These are phyloP conservation scores for Thermochaetoides thermophila DNA, from an alignment of 495 filamentous ascomycete species.

Conservation along the genomic window DNA sequence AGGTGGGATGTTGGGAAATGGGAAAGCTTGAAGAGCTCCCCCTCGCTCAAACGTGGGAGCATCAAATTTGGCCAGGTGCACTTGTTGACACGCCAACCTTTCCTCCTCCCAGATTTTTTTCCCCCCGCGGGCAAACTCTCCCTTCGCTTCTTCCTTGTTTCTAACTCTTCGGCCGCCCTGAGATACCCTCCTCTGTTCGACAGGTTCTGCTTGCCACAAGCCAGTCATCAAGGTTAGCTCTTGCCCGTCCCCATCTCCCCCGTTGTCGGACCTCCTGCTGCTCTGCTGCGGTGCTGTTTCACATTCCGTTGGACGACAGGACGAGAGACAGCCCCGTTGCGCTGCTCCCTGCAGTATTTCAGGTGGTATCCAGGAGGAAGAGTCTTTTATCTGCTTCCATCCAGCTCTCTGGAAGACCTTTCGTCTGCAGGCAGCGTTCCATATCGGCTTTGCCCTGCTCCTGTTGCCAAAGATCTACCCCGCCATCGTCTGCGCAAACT, in stretches of 20 bases:
- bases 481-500: too few relatives aligned
- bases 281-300: conserved; percentile 1
- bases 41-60: conserved; percentile 1
- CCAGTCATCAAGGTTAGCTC: too few relatives aligned
- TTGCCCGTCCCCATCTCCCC: background rate
- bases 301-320: conserved; percentile 1
- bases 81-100: conserved; percentile 3
- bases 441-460: too few relatives aligned
- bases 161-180: background rate
- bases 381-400: too few relatives aligned
- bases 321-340: background rate
- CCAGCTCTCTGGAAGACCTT: background rate
- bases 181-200: background rate
- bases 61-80: background rate
- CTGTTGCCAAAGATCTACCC: too few relatives aligned
- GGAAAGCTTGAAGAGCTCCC: conserved; percentile 8
- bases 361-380: too few relatives aligned
- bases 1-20: conserved; percentile 12
- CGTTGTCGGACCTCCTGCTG: background rate
- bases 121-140: conserved; percentile 2
- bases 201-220: too few relatives aligned
- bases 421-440: too few relatives aligned
- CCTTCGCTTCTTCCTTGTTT: background rate
- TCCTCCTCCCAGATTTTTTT: conserved; percentile 10
- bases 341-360: background rate